Evolutionary conservation across 257 asterid species (phyloP).

Genomic region (Solanum rostratum): DNA sequence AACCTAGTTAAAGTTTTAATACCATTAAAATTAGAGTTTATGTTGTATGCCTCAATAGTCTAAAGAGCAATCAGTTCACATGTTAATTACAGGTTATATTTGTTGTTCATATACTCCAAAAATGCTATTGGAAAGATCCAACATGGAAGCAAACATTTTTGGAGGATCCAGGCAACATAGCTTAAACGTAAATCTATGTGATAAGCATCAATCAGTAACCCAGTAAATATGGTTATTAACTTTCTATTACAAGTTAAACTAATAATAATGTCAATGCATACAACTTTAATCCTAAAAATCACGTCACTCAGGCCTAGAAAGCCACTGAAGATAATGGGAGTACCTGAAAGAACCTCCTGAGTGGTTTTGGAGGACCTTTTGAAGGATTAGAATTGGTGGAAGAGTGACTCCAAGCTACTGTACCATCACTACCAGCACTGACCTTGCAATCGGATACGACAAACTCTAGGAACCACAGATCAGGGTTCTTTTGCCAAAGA

Average conservation of each 20-base stretch:
- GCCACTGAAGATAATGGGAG: not conserved
- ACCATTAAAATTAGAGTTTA: not conserved
- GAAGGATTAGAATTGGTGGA: conserved; percentile 40
- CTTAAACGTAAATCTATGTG: not conserved
- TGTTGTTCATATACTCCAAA: not conserved
- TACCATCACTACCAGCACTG: conserved; percentile 84
- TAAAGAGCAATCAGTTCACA: not conserved
- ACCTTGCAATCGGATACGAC: conserved; percentile 62
- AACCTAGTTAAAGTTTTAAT: too few relatives aligned
- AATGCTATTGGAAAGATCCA: not conserved
- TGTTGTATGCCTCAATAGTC: not conserved
- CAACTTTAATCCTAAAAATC: not conserved
- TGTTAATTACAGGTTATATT: not conserved
- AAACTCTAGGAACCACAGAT: conserved; percentile 82
- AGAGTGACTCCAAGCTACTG: conserved; percentile 74
- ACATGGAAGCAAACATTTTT: not conserved
- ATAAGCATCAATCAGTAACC: not conserved
- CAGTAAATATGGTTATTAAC: not conserved
- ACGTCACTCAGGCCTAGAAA: not conserved
- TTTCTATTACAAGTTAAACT: not conserved
- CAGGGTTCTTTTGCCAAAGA: conserved; percentile 89
- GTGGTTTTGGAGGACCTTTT: conserved; percentile 82
- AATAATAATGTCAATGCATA: not conserved
- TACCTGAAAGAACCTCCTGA: conserved; percentile 89
- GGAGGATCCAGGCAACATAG: not conserved